These are phyloP conservation scores for Stephanodiscus minutulus DNA, from an alignment of 108 stramenopile species.

Conservation along the genomic window DNA sequence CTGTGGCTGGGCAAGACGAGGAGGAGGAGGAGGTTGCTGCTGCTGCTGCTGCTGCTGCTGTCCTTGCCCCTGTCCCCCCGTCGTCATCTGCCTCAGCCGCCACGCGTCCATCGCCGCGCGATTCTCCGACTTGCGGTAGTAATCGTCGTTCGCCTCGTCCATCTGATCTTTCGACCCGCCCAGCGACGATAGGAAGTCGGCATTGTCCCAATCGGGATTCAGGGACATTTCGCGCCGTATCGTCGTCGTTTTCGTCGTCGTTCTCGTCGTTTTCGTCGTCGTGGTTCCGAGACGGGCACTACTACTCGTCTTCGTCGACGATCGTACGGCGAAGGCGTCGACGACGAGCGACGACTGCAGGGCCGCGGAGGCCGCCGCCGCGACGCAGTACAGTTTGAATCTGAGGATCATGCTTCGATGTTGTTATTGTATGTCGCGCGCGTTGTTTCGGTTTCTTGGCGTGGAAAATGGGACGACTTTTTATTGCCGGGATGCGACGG, in stretches of 20 bases:
- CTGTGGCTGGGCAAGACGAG: not conserved
- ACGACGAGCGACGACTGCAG: not conserved
- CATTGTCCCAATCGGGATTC: slow-evolving; percentile 62
- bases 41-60: slow-evolving; percentile 22
- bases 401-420: slow-evolving; percentile 27
- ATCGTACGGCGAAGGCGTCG: slow-evolving; percentile 12
- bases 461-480: too few relatives aligned
- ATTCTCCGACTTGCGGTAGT: slow-evolving; percentile 29
- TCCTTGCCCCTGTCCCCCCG: too few relatives aligned
- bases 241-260: slow-evolving; percentile 1
- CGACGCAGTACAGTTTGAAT: slow-evolving; percentile 25
- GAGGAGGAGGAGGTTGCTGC: slow-evolving; percentile 14
- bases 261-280: too few relatives aligned
- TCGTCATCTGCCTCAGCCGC: slow-evolving; percentile 9
- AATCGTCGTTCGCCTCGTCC: slow-evolving; percentile 46
- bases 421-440: slow-evolving; percentile 10
- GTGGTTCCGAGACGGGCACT: not conserved
- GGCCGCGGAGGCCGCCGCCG: slow-evolving; percentile 5
- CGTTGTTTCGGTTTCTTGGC: not conserved
- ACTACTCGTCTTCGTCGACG: not conserved
- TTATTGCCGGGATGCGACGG: too few relatives aligned
- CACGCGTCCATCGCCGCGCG: slow-evolving; percentile 25
- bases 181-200: slow-evolving; percentile 57
- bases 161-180: slow-evolving; percentile 28
- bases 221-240: slow-evolving; percentile 1